These are phyloP conservation scores for Colletotrichum sp. DNA, from an alignment of 2,329 filamentous ascomycete genomes.

Conservation along the genomic window DNA sequence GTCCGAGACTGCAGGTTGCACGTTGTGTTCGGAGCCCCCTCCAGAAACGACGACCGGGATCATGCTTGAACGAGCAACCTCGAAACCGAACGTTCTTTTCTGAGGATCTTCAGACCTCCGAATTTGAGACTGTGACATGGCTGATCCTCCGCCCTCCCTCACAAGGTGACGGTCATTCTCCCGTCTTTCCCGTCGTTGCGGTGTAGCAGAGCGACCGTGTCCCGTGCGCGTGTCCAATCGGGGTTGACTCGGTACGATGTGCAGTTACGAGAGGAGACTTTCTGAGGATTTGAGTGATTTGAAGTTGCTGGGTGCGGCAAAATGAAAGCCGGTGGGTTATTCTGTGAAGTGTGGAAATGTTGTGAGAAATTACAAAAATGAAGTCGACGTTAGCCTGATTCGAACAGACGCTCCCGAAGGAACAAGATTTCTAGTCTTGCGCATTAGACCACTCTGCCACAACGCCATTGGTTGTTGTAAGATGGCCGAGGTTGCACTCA, in stretches of 20 bases:
- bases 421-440: slow-evolving; percentile 18
- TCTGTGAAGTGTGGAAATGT: neutral
- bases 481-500: too few relatives aligned
- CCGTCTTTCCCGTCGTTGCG: neutral
- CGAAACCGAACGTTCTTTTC: neutral
- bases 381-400: slow-evolving; percentile 5
- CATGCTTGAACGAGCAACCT: neutral
- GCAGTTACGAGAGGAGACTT: neutral
- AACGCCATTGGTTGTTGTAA: neutral
- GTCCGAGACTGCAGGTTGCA: neutral
- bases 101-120: neutral
- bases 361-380: neutral
- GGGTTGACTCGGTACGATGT: neutral
- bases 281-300: neutral
- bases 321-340: neutral
- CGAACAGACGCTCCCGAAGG: slow-evolving; percentile 17
- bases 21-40: neutral
- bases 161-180: neutral
- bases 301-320: neutral
- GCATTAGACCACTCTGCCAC: slow-evolving; percentile 18
- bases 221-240: neutral
- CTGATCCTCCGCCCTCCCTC: neutral
- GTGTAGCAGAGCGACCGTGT: neutral
- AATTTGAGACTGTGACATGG: slow-evolving; percentile 7
- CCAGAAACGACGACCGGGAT: neutral